Conservation (phyloP, 2,329 filamentous ascomycete genomes). For the Xylariaceae sp. region DNA sequence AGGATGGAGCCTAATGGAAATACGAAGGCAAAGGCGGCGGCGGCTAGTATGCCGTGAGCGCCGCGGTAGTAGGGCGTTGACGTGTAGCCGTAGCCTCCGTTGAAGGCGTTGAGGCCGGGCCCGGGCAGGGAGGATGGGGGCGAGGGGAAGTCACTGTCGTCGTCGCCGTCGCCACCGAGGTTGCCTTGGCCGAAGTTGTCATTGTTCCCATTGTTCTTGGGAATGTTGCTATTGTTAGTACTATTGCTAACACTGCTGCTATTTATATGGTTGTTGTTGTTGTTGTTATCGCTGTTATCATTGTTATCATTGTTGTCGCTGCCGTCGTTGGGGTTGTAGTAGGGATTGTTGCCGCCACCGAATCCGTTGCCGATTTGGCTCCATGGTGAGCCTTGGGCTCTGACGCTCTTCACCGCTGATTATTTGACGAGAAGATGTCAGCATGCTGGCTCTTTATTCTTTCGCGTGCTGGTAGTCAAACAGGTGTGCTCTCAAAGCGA, state of each 20-base stretch:
- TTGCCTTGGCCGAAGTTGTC: not conserved
- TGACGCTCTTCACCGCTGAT: not conserved
- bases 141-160: not conserved
- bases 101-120: not conserved
- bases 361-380: not conserved
- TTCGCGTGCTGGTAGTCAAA: not conserved
- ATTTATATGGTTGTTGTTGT: not conserved
- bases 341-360: not conserved
- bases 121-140: not conserved
- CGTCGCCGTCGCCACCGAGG: not conserved
- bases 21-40: constrained; percentile 37
- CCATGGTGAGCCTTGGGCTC: constrained; percentile 3
- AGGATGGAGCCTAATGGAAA: constrained; percentile 42
- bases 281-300: not conserved
- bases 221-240: not conserved
- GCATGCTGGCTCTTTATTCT: not conserved
- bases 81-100: constrained; percentile 27
- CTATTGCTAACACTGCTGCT: too few species aligned
- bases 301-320: not conserved
- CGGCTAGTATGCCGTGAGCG: constrained; percentile 39
- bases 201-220: not conserved
- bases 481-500: too few species aligned
- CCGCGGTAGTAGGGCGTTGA: constrained; percentile 30
- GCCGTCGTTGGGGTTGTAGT: not conserved
- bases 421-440: not conserved